phyloP scores from a whole-genome alignment of 352 stramenopile genomes.

The Elongisporangium undulatum region DNA sequence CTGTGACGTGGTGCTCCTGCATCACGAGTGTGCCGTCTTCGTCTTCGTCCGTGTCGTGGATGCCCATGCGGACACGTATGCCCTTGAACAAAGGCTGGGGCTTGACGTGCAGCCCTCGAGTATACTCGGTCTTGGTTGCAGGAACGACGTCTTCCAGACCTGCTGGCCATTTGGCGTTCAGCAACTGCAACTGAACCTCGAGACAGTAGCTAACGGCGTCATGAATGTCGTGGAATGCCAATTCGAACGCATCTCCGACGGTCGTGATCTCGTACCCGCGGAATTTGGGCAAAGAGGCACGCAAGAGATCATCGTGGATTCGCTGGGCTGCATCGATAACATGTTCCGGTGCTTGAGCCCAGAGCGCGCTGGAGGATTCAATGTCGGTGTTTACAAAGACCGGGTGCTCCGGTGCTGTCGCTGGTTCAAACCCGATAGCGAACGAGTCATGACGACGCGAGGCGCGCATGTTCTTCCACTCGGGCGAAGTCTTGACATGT shows the following conservation, averaged over 20 bases:
- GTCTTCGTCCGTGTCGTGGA: constrained; percentile 51
- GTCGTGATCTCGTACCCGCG: constrained; percentile 78
- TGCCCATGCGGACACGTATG: constrained; percentile 71
- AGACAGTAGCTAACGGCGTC: constrained; percentile 67
- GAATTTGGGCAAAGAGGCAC: constrained; percentile 42
- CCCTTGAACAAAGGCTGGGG: constrained; percentile 48
- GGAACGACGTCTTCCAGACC: constrained; percentile 43
- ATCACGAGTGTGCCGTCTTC: constrained; percentile 50
- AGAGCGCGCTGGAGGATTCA: constrained; percentile 67
- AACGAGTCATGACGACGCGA: constrained; percentile 14
- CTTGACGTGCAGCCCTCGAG: constrained; percentile 38
- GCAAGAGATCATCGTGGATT: constrained; percentile 62
- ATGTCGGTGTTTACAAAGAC: constrained; percentile 85
- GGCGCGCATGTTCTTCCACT: constrained; percentile 21
- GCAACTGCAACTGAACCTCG: constrained; percentile 48
- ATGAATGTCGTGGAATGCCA: constrained; percentile 60
- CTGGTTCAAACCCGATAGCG: constrained; percentile 20
- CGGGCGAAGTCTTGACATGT: constrained; percentile 49
- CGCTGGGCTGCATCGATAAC: constrained; percentile 57
- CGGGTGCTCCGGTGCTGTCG: constrained; percentile 24
- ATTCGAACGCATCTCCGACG: constrained; percentile 62
- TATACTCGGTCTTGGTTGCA: constrained; percentile 51
- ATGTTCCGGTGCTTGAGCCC: constrained; percentile 40
- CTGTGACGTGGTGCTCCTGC: constrained; percentile 58
- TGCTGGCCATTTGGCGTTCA: constrained; percentile 57